Conservation (phyloP, 208 protist genomes). For the Trypanosoma scelopori region DNA sequence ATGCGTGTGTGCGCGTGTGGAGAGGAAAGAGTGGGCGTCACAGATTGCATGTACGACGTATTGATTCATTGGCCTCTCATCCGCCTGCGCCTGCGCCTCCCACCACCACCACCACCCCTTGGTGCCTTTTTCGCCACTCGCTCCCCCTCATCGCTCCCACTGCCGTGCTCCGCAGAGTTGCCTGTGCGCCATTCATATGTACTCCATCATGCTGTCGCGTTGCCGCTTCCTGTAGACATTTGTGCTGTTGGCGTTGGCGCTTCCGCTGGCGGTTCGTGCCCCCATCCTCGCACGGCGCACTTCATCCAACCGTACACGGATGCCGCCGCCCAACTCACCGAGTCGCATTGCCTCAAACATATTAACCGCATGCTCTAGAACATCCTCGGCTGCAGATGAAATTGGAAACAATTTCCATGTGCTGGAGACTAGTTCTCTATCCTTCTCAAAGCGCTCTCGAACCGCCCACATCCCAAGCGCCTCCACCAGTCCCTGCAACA, state of each 20-base stretch:
- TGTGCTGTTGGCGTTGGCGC: background rate
- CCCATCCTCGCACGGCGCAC: conserved; percentile 21
- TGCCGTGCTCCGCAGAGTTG: background rate
- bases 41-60: too few species aligned
- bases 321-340: conserved; percentile 39
- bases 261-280: background rate
- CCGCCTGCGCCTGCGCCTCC: too few species aligned
- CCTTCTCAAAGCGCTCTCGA: conserved; percentile 39
- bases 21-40: too few species aligned
- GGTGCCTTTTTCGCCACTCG: too few species aligned
- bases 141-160: too few species aligned
- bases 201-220: conserved; percentile 23
- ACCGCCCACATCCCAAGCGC: conserved; percentile 61
- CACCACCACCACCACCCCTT: too few species aligned
- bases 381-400: conserved; percentile 18
- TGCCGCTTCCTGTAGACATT: conserved; percentile 13
- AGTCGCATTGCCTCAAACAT: conserved; percentile 79
- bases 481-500: conserved; percentile 64
- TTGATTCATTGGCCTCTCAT: too few species aligned
- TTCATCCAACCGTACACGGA: conserved; percentile 53
- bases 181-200: conserved; percentile 17
- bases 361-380: conserved; percentile 53
- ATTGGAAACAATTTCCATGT: conserved; percentile 65
- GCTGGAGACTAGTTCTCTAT: conserved; percentile 52
- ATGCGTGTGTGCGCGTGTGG: too few species aligned